Conservation (phyloP, 441 rosid genomes). For the Cnidoscolus chayamansa region DNA sequence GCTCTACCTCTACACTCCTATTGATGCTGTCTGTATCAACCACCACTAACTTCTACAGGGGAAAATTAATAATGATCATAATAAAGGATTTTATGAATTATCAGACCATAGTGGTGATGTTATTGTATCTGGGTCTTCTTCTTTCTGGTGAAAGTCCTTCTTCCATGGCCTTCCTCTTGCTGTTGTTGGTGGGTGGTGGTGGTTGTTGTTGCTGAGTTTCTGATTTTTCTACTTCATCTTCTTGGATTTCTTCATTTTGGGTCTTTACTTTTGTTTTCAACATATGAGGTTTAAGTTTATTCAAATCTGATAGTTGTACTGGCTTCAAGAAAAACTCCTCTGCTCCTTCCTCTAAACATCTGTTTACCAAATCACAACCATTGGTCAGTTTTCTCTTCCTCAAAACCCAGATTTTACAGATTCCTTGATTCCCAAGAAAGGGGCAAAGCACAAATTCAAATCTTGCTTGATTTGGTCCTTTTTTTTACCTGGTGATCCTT, state of each 20-base stretch:
- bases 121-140: conserved; percentile 55
- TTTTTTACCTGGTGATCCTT: conserved; percentile 48
- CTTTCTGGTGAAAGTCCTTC: conserved; percentile 61
- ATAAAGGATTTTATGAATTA: not conserved
- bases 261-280: conserved; percentile 48
- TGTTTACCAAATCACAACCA: conserved; percentile 16
- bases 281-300: conserved; percentile 49
- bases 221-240: conserved; percentile 27
- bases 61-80: not conserved
- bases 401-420: not conserved
- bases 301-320: conserved; percentile 52
- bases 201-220: conserved; percentile 19
- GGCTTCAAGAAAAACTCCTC: conserved; percentile 71
- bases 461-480: not conserved
- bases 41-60: not conserved
- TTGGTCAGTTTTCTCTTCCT: conserved; percentile 4
- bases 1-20: conserved; percentile 30
- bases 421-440: not conserved
- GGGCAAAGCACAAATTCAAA: not conserved
- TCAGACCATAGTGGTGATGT: conserved; percentile 50
- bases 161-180: conserved; percentile 66
- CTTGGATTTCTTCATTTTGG: conserved; percentile 30
- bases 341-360: conserved; percentile 77
- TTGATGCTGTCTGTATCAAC: conserved; percentile 17
- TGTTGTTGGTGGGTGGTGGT: conserved; percentile 24